phyloP scores from a whole-genome alignment of 2,329 filamentous ascomycete genomes.

The Colletotrichum chrysophilum region DNA sequence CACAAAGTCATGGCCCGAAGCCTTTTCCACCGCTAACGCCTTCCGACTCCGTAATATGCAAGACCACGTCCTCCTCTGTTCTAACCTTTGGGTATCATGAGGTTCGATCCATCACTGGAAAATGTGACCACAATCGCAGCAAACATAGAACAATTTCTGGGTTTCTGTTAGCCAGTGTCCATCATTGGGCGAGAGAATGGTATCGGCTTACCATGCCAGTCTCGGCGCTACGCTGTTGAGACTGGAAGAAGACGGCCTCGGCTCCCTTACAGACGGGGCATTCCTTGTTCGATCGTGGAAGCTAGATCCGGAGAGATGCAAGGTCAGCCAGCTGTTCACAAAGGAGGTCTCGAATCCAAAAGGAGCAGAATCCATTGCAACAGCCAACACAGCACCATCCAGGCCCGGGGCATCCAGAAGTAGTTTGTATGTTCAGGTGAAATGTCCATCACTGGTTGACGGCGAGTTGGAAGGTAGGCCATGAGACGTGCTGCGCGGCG shows the following conservation, averaged over 20 bases:
- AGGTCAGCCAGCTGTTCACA: constrained; percentile 45
- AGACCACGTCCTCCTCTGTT: background rate
- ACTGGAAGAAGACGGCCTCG: constrained; percentile 98
- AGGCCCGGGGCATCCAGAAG: background rate
- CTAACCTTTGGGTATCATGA: constrained; percentile 28
- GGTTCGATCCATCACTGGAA: constrained; percentile 58
- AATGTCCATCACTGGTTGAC: background rate
- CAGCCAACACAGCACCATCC: constrained; percentile 7
- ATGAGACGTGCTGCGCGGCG: background rate
- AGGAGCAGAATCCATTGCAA: constrained; percentile 23
- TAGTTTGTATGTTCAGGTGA: background rate
- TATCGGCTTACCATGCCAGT: constrained; percentile 87
- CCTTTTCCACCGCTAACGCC: constrained; percentile 9
- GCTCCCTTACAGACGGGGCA: constrained; percentile 86
- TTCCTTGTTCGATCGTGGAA: constrained; percentile 84
- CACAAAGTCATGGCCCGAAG: background rate
- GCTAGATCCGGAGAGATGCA: constrained; percentile 62
- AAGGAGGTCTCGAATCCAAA: constrained; percentile 21
- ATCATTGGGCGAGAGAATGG: background rate
- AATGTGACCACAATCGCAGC: constrained; percentile 90
- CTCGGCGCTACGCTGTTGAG: constrained; percentile 93
- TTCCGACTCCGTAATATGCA: constrained; percentile 15
- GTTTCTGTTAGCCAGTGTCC: constrained; percentile 26
- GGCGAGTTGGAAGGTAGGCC: constrained; percentile 17
- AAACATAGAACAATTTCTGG: constrained; percentile 92